Evolutionary conservation across 176 grass and related monocot species (phyloP).

Genomic region (Pontederia crassipes): DNA sequence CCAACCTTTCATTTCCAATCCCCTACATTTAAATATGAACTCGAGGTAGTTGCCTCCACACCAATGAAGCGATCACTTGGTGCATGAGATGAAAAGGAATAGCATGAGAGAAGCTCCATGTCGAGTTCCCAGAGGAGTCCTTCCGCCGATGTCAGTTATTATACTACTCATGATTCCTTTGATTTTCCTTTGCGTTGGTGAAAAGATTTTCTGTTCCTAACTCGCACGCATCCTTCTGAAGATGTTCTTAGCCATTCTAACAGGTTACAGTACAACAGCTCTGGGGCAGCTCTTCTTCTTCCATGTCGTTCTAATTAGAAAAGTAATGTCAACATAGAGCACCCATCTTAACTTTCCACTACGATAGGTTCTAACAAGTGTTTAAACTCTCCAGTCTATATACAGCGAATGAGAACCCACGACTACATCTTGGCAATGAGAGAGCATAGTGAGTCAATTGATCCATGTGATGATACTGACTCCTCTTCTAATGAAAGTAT

Average conservation of each 20-base stretch:
- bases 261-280: slow-evolving; percentile 66
- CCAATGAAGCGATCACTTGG: too few species aligned
- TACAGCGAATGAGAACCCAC: slow-evolving; percentile 93
- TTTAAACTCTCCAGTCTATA: background rate
- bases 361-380: background rate
- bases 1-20: too few species aligned
- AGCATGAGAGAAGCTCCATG: slow-evolving; percentile 47
- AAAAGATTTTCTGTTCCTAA: too few species aligned
- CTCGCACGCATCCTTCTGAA: slow-evolving; percentile 13
- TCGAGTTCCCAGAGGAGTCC: slow-evolving; percentile 77
- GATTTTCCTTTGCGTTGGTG: background rate
- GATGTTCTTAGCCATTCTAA: slow-evolving; percentile 65
- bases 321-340: slow-evolving; percentile 25
- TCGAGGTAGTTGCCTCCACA: too few species aligned
- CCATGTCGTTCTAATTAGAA: slow-evolving; percentile 88
- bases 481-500: slow-evolving; percentile 65
- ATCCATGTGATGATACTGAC: slow-evolving; percentile 64
- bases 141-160: slow-evolving; percentile 72
- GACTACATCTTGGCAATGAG: slow-evolving; percentile 97
- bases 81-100: too few species aligned
- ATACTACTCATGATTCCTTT: background rate
- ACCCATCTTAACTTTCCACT: too few species aligned
- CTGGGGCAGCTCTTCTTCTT: slow-evolving; percentile 97
- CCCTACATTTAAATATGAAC: too few species aligned
- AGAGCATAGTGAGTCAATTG: slow-evolving; percentile 48